Conservation (phyloP, 225 moss, liverwort and hornwort genomes). For the Takakia lepidozioides region DNA sequence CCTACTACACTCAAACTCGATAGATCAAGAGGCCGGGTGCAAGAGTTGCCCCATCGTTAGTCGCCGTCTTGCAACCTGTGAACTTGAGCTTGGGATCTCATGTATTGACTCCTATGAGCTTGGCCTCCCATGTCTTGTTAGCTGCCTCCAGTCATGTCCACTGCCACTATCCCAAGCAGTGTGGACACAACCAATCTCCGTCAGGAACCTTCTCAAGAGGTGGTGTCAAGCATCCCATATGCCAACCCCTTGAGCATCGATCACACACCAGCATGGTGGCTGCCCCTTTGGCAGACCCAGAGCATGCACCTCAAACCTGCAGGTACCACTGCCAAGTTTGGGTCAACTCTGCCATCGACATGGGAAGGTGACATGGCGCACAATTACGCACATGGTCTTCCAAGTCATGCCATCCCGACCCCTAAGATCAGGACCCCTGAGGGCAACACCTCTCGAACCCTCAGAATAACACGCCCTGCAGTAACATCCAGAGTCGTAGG, state of each 20-base stretch:
- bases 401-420: neutral
- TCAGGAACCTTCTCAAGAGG: neutral
- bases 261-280: slow-evolving; percentile 4
- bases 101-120: too few species aligned
- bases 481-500: neutral
- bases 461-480: neutral
- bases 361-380: neutral
- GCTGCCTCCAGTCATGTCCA: too few species aligned
- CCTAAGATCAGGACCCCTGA: neutral
- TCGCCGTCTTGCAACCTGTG: too few species aligned
- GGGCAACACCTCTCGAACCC: neutral
- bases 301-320: neutral
- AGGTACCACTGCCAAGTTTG: too few species aligned
- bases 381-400: neutral
- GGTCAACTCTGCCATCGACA: neutral
- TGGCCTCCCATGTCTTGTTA: too few species aligned
- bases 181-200: too few species aligned
- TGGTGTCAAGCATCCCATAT: neutral
- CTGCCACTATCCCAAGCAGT: too few species aligned
- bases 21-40: too few species aligned
- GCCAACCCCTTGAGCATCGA: neutral
- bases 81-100: too few species aligned
- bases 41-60: too few species aligned
- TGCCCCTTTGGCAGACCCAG: too few species aligned
- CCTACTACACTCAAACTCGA: too few species aligned